Evolutionary conservation across 305 asterid genomes (phyloP), one percentile per base, ranked within the genome.

Genomic region (Ruellia speciosa): DNA sequence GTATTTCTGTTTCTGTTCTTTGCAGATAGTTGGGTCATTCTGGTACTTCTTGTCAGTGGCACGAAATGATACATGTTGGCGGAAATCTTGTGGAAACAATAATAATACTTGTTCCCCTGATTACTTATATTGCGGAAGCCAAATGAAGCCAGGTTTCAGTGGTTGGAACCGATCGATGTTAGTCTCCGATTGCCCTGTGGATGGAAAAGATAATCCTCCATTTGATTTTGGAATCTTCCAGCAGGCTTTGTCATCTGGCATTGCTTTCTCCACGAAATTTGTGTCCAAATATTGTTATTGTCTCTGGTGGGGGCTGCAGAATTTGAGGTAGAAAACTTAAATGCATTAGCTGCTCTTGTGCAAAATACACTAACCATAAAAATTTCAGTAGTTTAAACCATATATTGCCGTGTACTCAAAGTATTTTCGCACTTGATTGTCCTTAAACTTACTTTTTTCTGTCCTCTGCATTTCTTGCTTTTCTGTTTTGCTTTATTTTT

Each of bases 291-390:
- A 93, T 62, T 85, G 90, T 65, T 93, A 93, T 78, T 93, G 99
- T 67, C 85, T 93, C 34, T 93, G 99, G 99, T 93, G 99, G 97
- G 97, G 99, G 31, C 81, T 93, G 76, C 99, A 93, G 78, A 93
- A 93, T 74, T 73, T 93, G 74, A 93, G 99, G 99, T 89, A 75
- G 33, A 6, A 34, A 65, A 37, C 41, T 2, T 37, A 37, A 6
- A 37, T 37, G 41, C 41, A 2, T 3, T 37, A 37, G 41, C 41
- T 50, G 14, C 10, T 10, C 56, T 51, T 17, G 19, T 51, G 24
- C 56, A 51, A 51, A 12, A 51, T 1, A 51, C 5, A 9, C 5
- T 2, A 24, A 24, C 31, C 31, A 24, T 24, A 24, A 24, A n/a
- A 24, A 4, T 43, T 66, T 49, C 53, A 35, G 66, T 51, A 58